Base-by-base conservation (phyloP, 225 moss, liverwort and hornwort genomes). In the Thuidium tamariscinum region DNA sequence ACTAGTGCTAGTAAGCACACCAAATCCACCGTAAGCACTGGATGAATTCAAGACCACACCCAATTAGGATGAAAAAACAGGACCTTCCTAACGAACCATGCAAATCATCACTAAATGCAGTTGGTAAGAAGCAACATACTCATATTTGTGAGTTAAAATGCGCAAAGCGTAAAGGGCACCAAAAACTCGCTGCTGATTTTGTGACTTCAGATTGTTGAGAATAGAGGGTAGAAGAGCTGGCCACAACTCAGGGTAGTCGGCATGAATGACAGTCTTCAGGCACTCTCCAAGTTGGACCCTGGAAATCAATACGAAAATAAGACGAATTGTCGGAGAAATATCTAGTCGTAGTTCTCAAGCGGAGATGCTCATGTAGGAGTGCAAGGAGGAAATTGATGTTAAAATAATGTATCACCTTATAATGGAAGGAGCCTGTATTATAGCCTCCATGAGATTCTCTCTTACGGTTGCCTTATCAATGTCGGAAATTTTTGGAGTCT, bases 221-320 rank as follows among this genome's bases (percentile, higher is more conserved):
- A 99, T 96, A n/a, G 96, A 86, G 80, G 89, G 90, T 64, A 99
- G 91, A 69, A 99, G 95, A 84, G 79, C 93, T 41, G 99, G 96
- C 97, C 97, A 99, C 61, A 93, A 92, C 37, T 99, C 96, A 70
- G 99, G 99, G 90, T 99, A 99, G 87, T 99, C 99, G 51, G 96
- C 97, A 85, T 96, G 97, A 81, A 99, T 97, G 67, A 96, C 95
- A 29, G 99, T 99, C 93, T 99, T 99, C 90, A 97, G 88, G 81
- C 99, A 99, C 86, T 99, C 99, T 79, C 97, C 99, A 57, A 99
- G 97, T 79, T 99, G 99, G 25, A 93, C 96, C 91, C 99, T 99
- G 89, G 22, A 85, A 70, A 51, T 82, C 65, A 78, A 59, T 30
- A 69, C 42, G 67, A 7, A 42, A 42, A 70, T 56, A 64, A 77